A percentile compares a stretch with the other conserved stretches of the same genome.
Conservation (phyloP, 2,329 filamentous ascomycete genomes). For the Talaromyces sp. region DNA sequence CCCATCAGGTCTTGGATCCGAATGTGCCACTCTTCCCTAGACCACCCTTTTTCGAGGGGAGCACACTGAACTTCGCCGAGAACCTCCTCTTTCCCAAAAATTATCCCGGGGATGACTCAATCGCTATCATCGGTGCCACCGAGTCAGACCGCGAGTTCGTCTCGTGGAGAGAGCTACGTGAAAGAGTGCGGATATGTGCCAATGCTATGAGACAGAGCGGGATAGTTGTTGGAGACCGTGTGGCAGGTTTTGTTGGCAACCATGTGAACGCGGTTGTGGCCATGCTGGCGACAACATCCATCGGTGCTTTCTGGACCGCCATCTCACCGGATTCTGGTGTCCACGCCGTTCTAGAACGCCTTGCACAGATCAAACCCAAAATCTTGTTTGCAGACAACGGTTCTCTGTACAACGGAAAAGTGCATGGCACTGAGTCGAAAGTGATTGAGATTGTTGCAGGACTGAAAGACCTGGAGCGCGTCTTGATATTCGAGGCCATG, state of each 20-base stretch:
- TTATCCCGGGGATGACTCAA: constrained; percentile 51
- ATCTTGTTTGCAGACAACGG: constrained; percentile 84
- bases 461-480: constrained; percentile 61
- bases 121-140: constrained; percentile 75
- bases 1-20: constrained; percentile 59
- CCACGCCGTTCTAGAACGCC: constrained; percentile 79
- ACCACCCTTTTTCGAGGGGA: constrained; percentile 75
- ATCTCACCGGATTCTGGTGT: constrained; percentile 91
- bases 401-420: constrained; percentile 84
- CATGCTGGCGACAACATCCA: constrained; percentile 74
- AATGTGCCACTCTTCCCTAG: constrained; percentile 74
- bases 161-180: constrained; percentile 75
- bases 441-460: constrained; percentile 67
- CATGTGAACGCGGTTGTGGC: constrained; percentile 81
- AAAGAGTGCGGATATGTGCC: constrained; percentile 69
- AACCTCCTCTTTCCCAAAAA: constrained; percentile 78
- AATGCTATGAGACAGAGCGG: constrained; percentile 63
- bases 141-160: constrained; percentile 63
- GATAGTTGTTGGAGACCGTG: constrained; percentile 56
- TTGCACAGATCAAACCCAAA: constrained; percentile 77
- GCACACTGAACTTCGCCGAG: constrained; percentile 86
- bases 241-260: constrained; percentile 78
- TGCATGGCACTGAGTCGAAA: constrained; percentile 75
- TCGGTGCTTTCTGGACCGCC: constrained; percentile 89
- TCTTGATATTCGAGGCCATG: constrained; percentile 70